phyloP scores from a whole-genome alignment of 306 rosid genomes.

The Clitoria ternatea region DNA sequence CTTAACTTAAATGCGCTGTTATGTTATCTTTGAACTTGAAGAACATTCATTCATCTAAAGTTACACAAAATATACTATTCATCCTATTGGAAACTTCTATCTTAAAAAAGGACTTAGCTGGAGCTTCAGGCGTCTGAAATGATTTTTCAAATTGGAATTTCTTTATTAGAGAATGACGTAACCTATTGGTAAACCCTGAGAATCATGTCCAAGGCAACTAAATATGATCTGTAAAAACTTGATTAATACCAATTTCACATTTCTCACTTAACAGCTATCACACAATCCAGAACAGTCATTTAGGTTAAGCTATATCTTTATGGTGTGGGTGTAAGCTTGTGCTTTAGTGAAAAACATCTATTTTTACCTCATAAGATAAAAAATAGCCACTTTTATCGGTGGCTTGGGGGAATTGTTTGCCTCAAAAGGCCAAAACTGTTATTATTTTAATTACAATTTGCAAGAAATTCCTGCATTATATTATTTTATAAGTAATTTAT shows the following conservation, averaged over 20 bases:
- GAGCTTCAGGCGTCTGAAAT: neutral
- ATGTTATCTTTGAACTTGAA: neutral
- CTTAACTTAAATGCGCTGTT: neutral
- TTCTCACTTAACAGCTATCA: neutral
- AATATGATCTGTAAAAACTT: neutral
- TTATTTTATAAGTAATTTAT: slow-evolving; percentile 6
- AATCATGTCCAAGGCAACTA: neutral
- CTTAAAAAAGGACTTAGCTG: neutral
- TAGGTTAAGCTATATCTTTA: neutral
- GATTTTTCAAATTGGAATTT: neutral
- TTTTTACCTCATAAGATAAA: neutral
- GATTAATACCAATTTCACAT: neutral
- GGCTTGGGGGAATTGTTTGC: neutral
- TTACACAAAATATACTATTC: neutral
- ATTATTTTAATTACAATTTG: neutral
- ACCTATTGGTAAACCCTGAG: neutral
- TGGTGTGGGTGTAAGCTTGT: neutral
- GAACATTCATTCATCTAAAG: neutral
- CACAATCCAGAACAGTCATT: neutral
- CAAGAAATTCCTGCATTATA: slow-evolving; percentile 8
- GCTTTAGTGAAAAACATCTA: neutral
- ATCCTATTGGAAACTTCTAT: neutral
- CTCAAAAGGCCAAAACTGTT: neutral
- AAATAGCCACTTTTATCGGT: neutral
- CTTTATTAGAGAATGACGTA: neutral